These are phyloP conservation scores for Rosa hybrid DNA, from an alignment of 331 rosid species.

Conservation along the genomic window DNA sequence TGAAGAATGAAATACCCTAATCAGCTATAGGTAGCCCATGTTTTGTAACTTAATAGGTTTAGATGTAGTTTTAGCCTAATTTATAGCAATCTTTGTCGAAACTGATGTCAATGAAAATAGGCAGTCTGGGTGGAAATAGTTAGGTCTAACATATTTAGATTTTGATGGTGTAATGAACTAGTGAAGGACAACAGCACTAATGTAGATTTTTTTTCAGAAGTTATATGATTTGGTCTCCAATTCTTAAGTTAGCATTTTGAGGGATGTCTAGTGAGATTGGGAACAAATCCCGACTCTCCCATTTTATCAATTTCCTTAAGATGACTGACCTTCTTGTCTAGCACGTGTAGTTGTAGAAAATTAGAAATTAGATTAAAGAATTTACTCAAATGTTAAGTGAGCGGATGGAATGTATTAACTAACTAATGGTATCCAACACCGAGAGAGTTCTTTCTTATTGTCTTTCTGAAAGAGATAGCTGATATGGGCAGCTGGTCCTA, in stretches of 20 bases:
- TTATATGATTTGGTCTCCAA: neutral
- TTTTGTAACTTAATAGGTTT: slow-evolving; percentile 37
- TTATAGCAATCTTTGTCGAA: neutral
- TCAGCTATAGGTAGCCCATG: slow-evolving; percentile 33
- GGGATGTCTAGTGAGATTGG: too few relatives aligned
- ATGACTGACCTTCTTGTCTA: neutral
- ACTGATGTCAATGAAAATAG: slow-evolving; percentile 10
- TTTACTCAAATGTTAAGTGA: neutral
- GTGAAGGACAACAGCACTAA: neutral
- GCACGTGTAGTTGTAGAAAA: neutral
- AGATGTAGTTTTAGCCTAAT: slow-evolving; percentile 35
- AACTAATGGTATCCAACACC: neutral
- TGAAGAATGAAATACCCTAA: slow-evolving; percentile 24
- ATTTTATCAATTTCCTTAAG: too few relatives aligned
- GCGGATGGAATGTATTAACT: slow-evolving; percentile 9
- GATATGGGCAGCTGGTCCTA: slow-evolving; percentile 10
- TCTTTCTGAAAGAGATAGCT: slow-evolving; percentile 1
- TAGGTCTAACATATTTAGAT: slow-evolving; percentile 41
- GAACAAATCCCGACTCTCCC: too few relatives aligned
- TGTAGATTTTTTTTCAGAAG: neutral
- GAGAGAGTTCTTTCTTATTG: neutral
- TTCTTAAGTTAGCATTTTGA: neutral
- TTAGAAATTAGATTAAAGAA: neutral
- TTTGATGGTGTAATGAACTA: slow-evolving; percentile 21
- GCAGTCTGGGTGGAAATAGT: slow-evolving; percentile 23